Percentiles rank a stretch among this genome's conserved stretches.
Conservation (phyloP, 2,329 filamentous ascomycete species). For the Ophiostoma ips region DNA sequence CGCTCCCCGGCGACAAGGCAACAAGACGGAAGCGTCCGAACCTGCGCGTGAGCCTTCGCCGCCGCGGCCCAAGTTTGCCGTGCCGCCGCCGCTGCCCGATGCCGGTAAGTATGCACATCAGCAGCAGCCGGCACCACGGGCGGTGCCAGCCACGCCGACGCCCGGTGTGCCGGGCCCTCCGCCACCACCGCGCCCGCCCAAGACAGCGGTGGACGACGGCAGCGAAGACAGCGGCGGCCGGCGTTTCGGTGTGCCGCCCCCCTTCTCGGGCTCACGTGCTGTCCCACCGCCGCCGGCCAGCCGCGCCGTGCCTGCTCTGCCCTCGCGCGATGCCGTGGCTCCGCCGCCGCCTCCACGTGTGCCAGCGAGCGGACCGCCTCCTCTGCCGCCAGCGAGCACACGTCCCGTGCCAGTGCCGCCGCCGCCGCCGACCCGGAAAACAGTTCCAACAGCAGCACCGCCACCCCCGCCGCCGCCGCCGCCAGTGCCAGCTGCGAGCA, state of each 20-base stretch:
- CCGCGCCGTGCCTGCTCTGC: conserved; percentile 23
- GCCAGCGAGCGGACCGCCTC: conserved; percentile 26
- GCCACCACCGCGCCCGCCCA: conserved; percentile 49
- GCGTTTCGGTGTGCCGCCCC: conserved; percentile 65
- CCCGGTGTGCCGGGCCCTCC: conserved; percentile 54
- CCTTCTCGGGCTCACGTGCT: conserved; percentile 55
- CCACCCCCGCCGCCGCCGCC: conserved; percentile 9
- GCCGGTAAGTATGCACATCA: conserved; percentile 70
- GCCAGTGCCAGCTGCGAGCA: conserved; percentile 10
- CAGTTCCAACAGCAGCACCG: conserved; percentile 20
- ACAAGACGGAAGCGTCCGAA: conserved; percentile 33
- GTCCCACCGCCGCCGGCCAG: conserved; percentile 64
- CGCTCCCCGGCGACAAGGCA: conserved; percentile 42
- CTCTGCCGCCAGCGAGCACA: conserved; percentile 36
- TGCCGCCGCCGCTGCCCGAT: conserved; percentile 76
- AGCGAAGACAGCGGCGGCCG: conserved; percentile 30
- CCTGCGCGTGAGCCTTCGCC: conserved; percentile 61
- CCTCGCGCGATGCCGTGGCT: not conserved
- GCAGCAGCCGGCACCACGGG: conserved; percentile 31
- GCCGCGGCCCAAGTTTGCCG: conserved; percentile 61
- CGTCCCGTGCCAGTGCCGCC: conserved; percentile 39
- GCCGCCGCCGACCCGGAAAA: conserved; percentile 22
- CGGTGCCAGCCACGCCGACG: conserved; percentile 34
- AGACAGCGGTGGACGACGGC: conserved; percentile 60
- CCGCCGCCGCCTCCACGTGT: conserved; percentile 28